phyloP scores from a whole-genome alignment of 345 rosid species.

The Salix arbutifolia region DNA sequence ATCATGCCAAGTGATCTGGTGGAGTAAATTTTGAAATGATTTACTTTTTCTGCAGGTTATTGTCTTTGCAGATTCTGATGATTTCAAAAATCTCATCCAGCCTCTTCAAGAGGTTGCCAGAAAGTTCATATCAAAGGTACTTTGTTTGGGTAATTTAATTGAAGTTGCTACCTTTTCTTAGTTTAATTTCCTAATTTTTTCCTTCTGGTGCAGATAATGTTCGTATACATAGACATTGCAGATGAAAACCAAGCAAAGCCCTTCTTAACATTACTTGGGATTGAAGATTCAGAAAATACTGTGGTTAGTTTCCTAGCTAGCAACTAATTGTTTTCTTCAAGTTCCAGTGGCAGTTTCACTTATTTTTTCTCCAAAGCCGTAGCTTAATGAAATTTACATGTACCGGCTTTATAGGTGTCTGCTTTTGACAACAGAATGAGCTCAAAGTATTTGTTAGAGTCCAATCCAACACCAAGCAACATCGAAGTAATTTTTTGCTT shows the following conservation, averaged over 20 bases:
- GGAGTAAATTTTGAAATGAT: neutral
- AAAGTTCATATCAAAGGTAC: constrained; percentile 66
- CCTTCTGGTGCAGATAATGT: constrained; percentile 60
- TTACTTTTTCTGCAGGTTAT: constrained; percentile 45
- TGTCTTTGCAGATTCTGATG: constrained; percentile 60
- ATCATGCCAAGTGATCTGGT: neutral
- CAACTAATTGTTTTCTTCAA: neutral
- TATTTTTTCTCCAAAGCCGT: constrained; percentile 11
- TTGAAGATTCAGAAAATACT: constrained; percentile 53
- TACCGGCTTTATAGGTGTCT: constrained; percentile 51
- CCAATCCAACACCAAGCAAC: constrained; percentile 55
- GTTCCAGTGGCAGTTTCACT: neutral
- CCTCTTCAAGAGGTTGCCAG: constrained; percentile 67
- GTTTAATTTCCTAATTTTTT: constrained; percentile 11
- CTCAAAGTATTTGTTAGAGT: constrained; percentile 64
- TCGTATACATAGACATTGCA: constrained; percentile 51
- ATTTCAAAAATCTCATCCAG: constrained; percentile 46
- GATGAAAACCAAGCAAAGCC: constrained; percentile 87
- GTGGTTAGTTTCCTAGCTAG: constrained; percentile 43
- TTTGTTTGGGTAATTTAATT: constrained; percentile 1
- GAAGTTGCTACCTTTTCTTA: neutral
- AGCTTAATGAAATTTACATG: constrained; percentile 11
- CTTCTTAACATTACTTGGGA: constrained; percentile 72
- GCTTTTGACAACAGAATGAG: constrained; percentile 70
- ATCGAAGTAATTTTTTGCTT: constrained; percentile 53